Conservation (phyloP, 2,329 filamentous ascomycete genomes). For the Cladophialophora carrionii region DNA sequence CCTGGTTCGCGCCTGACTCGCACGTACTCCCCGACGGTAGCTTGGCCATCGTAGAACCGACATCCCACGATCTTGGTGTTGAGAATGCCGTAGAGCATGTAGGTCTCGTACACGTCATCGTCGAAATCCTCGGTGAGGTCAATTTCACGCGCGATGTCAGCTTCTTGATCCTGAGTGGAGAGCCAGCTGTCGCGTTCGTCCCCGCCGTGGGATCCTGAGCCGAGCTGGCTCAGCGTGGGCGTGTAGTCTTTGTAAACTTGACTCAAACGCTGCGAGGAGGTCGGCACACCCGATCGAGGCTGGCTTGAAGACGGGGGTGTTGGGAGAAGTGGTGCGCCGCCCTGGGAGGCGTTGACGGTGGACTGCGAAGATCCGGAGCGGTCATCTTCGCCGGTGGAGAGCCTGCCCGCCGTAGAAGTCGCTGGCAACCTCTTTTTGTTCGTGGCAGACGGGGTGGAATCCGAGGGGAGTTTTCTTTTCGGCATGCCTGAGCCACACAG, state of each 20-base stretch:
- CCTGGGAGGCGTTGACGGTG: slow-evolving; percentile 21
- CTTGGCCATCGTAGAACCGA: slow-evolving; percentile 66
- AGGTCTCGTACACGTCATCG: slow-evolving; percentile 44
- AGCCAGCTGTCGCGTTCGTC: slow-evolving; percentile 28
- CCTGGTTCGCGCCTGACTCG: slow-evolving; percentile 66
- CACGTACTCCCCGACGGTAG: slow-evolving; percentile 66
- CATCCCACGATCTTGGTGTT: slow-evolving; percentile 63
- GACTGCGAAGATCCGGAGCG: not conserved
- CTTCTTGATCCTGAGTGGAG: slow-evolving; percentile 40
- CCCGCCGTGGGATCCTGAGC: slow-evolving; percentile 13
- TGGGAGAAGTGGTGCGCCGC: slow-evolving; percentile 23
- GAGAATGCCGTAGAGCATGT: slow-evolving; percentile 50
- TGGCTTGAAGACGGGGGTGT: slow-evolving; percentile 34
- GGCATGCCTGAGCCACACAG: not conserved
- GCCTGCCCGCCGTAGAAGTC: slow-evolving; percentile 10
- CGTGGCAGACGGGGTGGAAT: not conserved
- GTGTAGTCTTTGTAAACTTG: slow-evolving; percentile 20
- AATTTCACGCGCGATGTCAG: slow-evolving; percentile 36
- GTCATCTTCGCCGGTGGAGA: slow-evolving; percentile 31
- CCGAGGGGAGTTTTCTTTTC: slow-evolving; percentile 1
- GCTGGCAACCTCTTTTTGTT: slow-evolving; percentile 22
- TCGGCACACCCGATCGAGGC: slow-evolving; percentile 2
- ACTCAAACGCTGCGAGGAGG: slow-evolving; percentile 9
- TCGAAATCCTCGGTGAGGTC: slow-evolving; percentile 43
- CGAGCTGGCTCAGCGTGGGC: slow-evolving; percentile 6